Evolutionary conservation across 257 asterid species (phyloP), one percentile per base, ranked within the genome.

Genomic region (Parsonsia alboflavescens): DNA sequence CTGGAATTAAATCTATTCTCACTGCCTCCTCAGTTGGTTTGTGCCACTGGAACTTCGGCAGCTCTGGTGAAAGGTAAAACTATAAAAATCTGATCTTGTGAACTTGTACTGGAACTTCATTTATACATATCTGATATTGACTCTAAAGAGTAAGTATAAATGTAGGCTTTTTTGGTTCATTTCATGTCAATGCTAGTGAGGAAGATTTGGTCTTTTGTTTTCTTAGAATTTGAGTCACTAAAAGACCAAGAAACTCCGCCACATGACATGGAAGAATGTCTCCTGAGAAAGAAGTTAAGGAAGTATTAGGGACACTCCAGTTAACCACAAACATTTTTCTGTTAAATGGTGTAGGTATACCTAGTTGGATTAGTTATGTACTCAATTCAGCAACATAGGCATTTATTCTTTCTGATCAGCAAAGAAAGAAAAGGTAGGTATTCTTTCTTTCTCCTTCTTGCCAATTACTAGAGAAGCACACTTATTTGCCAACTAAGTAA

Each of bases 1-100:
- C 86, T 41, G 87, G 90, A 69, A 45, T 53, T 48, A 85, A 86
- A 82, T 84, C 93, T 68, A 84, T 92, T 77, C 87, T 95, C 70
- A 84, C 91, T 77, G 98, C 99, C 75, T 95, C 99, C 66, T 90
- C 99, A 48, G 85, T 76, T 80, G 99, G 99, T 67, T 73, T 95
- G 74, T 95, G 96, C 75, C 90, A 85, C 73, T 92, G 96, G 93
- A 84, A 89, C 83, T 95, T 95, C 64, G 96, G 88, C 64, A 64
- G 81, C 75, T 33, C 73, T 71, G 87, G 82, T 72, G 81, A 81
- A 79, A 84, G 90, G 99, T 87, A 78, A 33, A 33, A 64, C 78
- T 26, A 22, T 33, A 57, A 15, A 6, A 41, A 0, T 57, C 2
- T 73, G 21, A 58, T 26, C 12, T 46, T 68, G 16, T 24, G 7